Evolutionary conservation across 1,284 basidiomycete species (phyloP).

Genomic region (Naganishia albida): DNA sequence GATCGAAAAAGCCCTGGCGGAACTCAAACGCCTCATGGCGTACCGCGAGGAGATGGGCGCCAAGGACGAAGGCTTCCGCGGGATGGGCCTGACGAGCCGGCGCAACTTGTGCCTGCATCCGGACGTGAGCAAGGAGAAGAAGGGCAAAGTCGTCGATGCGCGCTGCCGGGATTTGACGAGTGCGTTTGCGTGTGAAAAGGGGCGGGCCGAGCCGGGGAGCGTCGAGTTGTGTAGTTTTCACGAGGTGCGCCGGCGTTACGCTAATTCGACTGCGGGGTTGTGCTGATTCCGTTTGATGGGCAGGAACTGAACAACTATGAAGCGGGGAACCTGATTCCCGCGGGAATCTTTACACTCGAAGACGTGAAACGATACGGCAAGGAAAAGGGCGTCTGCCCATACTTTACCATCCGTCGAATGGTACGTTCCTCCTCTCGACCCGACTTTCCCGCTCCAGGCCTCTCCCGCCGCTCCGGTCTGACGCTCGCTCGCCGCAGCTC

Average conservation of each 20-base stretch:
- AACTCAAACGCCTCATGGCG: slow-evolving; percentile 90
- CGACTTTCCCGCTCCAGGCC: neutral
- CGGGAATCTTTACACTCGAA: slow-evolving; percentile 91
- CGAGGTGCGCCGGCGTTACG: slow-evolving; percentile 69
- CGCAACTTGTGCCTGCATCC: slow-evolving; percentile 98
- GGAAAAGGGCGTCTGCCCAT: slow-evolving; percentile 86
- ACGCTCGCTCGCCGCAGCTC: slow-evolving; percentile 62
- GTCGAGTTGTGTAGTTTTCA: slow-evolving; percentile 94
- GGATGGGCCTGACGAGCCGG: slow-evolving; percentile 88
- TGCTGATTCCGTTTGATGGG: too few species aligned
- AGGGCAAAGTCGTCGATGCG: slow-evolving; percentile 95
- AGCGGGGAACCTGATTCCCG: slow-evolving; percentile 78
- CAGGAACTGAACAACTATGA: slow-evolving; percentile 77
- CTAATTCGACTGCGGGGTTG: too few species aligned
- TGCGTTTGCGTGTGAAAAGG: slow-evolving; percentile 79
- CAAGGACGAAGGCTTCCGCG: slow-evolving; percentile 81
- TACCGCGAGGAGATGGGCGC: slow-evolving; percentile 77
- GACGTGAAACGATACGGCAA: slow-evolving; percentile 88
- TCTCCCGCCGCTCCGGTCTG: neutral
- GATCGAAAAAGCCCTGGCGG: slow-evolving; percentile 97
- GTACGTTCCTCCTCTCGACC: slow-evolving; percentile 55
- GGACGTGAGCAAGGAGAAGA: slow-evolving; percentile 94
- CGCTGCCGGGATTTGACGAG: slow-evolving; percentile 94
- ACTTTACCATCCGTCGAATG: slow-evolving; percentile 96
- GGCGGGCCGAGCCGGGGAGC: slow-evolving; percentile 82